Percentiles rank a stretch among this genome's conserved stretches.
These are phyloP conservation scores for Lactifluus subvellereus DNA, from an alignment of 768 basidiomycete species.

Conservation along the genomic window DNA sequence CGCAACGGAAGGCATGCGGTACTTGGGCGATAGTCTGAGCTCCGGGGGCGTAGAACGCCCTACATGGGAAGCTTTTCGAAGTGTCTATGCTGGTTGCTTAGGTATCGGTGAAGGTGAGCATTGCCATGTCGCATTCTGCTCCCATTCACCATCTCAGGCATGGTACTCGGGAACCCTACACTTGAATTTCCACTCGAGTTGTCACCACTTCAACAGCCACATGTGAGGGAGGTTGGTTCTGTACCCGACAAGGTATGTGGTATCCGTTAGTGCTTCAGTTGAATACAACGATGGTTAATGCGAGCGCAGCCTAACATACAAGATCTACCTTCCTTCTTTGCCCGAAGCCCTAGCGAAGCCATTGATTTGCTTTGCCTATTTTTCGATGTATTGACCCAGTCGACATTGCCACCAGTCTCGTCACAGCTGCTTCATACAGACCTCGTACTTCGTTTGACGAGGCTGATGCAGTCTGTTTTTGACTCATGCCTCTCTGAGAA, in stretches of 20 bases:
- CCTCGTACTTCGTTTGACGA: conserved; percentile 38
- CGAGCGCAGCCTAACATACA: conserved; percentile 7
- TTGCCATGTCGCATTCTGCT: not conserved
- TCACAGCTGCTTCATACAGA: conserved; percentile 48
- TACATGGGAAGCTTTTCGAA: conserved; percentile 40
- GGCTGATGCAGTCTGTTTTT: conserved; percentile 38
- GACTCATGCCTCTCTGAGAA: conserved; percentile 39
- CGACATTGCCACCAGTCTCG: conserved; percentile 39
- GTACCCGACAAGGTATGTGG: conserved; percentile 17
- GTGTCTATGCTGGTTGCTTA: conserved; percentile 2
- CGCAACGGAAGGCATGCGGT: conserved; percentile 42
- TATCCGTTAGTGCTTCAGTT: not conserved
- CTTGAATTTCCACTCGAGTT: conserved; percentile 16
- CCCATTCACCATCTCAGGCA: conserved; percentile 4
- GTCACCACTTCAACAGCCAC: conserved; percentile 9
- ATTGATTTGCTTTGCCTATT: conserved; percentile 44
- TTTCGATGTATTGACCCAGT: conserved; percentile 39
- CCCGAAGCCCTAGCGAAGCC: conserved; percentile 33
- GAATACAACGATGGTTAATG: not conserved
- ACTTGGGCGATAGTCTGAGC: conserved; percentile 38
- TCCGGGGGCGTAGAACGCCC: conserved; percentile 31
- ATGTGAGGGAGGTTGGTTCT: conserved; percentile 7
- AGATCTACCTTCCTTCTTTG: conserved; percentile 30
- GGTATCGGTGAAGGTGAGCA: conserved; percentile 17
- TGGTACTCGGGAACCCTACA: conserved; percentile 6